These are phyloP conservation scores for Metschnikowia orientalis DNA, from an alignment of 805 yeast species.

Conservation along the genomic window DNA sequence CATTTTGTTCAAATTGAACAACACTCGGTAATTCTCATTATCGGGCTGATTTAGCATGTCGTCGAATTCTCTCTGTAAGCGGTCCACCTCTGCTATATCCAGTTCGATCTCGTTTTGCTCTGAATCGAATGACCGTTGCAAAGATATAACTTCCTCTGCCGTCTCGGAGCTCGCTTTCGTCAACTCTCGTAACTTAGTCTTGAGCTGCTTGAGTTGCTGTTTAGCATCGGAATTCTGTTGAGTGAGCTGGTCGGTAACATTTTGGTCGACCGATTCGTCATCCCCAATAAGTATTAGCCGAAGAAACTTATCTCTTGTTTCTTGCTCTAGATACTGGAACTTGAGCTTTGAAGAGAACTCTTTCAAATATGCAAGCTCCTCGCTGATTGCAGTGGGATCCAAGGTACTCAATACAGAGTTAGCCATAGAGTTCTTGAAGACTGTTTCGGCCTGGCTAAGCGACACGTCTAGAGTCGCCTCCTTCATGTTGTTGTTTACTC, in stretches of 20 bases:
- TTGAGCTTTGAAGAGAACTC: constrained; percentile 51
- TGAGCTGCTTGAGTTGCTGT: constrained; percentile 22
- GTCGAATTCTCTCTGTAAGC: constrained; percentile 19
- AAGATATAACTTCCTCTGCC: constrained; percentile 23
- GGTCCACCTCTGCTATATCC: constrained; percentile 21
- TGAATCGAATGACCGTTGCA: constrained; percentile 22
- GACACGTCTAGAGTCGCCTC: constrained; percentile 5
- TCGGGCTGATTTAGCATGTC: constrained; percentile 10
- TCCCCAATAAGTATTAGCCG: constrained; percentile 40
- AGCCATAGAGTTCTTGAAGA: constrained; percentile 8
- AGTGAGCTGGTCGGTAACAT: constrained; percentile 30
- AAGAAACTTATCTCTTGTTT: constrained; percentile 63
- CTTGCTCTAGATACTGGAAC: constrained; percentile 66
- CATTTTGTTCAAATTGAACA: constrained; percentile 13
- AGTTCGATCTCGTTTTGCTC: constrained; percentile 25
- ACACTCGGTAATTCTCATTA: constrained; percentile 15
- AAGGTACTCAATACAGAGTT: constrained; percentile 7
- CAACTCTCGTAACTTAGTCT: constrained; percentile 24
- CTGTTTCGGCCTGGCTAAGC: constrained; percentile 10
- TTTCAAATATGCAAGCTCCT: constrained; percentile 33
- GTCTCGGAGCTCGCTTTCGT: constrained; percentile 27
- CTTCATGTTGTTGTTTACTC: too few relatives aligned
- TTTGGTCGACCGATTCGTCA: constrained; percentile 27
- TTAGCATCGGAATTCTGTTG: constrained; percentile 22
- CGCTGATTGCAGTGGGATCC: constrained; percentile 17